Percentiles rank a stretch among this genome's conserved stretches.
Conservation (phyloP, 2,329 filamentous ascomycete genomes). For the Stemphylium beticola region DNA sequence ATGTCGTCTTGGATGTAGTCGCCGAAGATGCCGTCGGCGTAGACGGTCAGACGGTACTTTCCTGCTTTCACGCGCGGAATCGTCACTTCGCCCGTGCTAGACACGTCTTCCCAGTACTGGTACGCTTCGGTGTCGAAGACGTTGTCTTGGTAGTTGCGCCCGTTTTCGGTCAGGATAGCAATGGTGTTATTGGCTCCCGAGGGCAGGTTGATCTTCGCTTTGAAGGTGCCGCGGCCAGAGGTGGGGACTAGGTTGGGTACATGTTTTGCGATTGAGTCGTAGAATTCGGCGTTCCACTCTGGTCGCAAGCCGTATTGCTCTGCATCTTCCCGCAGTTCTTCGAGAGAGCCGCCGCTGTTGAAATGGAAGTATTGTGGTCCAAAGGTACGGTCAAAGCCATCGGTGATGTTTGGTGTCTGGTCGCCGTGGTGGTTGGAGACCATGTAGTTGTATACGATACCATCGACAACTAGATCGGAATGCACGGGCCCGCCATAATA, state of each 20-base stretch:
- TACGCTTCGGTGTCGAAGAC: conserved; percentile 61
- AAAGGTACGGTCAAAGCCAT: conserved; percentile 70
- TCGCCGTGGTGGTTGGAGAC: conserved; percentile 65
- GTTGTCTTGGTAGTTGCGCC: conserved; percentile 65
- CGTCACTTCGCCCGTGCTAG: conserved; percentile 56
- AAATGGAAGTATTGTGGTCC: conserved; percentile 70
- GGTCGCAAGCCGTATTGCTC: conserved; percentile 54
- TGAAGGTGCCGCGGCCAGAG: conserved; percentile 58
- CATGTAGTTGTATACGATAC: conserved; percentile 69
- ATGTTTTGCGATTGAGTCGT: conserved; percentile 66
- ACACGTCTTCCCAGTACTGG: conserved; percentile 64
- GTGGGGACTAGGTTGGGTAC: conserved; percentile 66
- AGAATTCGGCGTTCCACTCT: conserved; percentile 65
- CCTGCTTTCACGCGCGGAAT: conserved; percentile 64
- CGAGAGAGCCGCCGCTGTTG: conserved; percentile 58
- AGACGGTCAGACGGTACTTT: conserved; percentile 67
- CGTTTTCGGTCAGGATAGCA: conserved; percentile 61
- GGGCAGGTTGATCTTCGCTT: conserved; percentile 60
- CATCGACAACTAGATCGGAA: conserved; percentile 68
- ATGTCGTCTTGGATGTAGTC: conserved; percentile 63
- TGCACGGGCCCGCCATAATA: conserved; percentile 68
- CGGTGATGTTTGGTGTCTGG: conserved; percentile 67
- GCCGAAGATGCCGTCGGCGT: conserved; percentile 67
- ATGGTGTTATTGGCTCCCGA: conserved; percentile 58
- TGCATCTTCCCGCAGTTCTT: conserved; percentile 61